phyloP scores from a whole-genome alignment of 2,329 filamentous ascomycete species.

The Rhynchosporium agropyri region DNA sequence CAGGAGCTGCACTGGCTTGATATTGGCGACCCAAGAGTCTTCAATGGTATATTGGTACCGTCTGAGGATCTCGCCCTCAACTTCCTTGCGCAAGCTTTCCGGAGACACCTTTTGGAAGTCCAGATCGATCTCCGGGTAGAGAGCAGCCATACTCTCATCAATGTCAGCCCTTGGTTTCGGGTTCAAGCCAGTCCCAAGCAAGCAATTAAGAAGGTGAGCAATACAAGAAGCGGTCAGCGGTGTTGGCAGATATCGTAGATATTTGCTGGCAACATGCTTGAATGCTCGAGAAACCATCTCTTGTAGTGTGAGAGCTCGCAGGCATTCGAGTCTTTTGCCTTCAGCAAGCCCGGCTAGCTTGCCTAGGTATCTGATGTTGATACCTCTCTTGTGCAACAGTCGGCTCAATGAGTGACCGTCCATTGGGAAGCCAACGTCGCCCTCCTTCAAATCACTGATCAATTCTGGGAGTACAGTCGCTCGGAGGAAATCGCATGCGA shows the following conservation, averaged over 20 bases:
- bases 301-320: slow-evolving; percentile 77
- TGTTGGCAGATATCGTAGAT: slow-evolving; percentile 77
- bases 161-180: slow-evolving; percentile 75
- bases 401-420: slow-evolving; percentile 90
- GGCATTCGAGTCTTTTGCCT: slow-evolving; percentile 72
- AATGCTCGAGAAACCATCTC: slow-evolving; percentile 96
- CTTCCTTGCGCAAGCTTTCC: slow-evolving; percentile 66
- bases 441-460: slow-evolving; percentile 83
- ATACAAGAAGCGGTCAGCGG: slow-evolving; percentile 79
- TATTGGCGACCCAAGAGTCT: slow-evolving; percentile 64
- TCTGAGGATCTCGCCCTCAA: slow-evolving; percentile 70
- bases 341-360: slow-evolving; percentile 73
- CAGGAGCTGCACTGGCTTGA: slow-evolving; percentile 80
- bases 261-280: slow-evolving; percentile 84
- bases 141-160: slow-evolving; percentile 69
- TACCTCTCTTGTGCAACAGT: slow-evolving; percentile 92
- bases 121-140: slow-evolving; percentile 83
- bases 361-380: slow-evolving; percentile 96
- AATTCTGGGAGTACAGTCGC: slow-evolving; percentile 81
- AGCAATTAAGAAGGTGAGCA: slow-evolving; percentile 89
- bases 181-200: slow-evolving; percentile 78
- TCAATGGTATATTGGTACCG: slow-evolving; percentile 78
- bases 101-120: slow-evolving; percentile 80
- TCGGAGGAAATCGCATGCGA: slow-evolving; percentile 77
- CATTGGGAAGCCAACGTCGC: slow-evolving; percentile 97